phyloP scores from a whole-genome alignment of 2,329 filamentous ascomycete genomes.

The Fusarium sp. region DNA sequence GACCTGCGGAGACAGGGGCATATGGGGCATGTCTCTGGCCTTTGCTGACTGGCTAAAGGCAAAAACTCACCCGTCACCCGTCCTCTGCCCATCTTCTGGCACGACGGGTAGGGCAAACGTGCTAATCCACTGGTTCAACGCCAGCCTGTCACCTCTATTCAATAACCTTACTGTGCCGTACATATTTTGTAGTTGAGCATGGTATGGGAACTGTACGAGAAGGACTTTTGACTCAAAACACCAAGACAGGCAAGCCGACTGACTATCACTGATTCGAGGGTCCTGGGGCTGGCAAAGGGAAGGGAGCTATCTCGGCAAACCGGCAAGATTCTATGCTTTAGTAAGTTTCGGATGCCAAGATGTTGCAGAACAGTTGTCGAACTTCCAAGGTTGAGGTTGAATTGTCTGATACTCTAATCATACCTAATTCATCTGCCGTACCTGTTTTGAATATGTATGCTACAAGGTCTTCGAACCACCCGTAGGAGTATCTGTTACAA shows the following conservation, averaged over 20 bases:
- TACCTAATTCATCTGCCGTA: background rate
- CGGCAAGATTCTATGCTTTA: slow-evolving; percentile 16
- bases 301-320: slow-evolving; percentile 8
- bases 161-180: background rate
- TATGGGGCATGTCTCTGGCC: slow-evolving; percentile 21
- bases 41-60: slow-evolving; percentile 15
- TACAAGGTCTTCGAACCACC: background rate
- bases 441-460: background rate
- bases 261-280: slow-evolving; percentile 14
- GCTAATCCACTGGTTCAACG: slow-evolving; percentile 8
- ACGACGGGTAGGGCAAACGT: slow-evolving; percentile 20
- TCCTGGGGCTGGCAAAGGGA: background rate
- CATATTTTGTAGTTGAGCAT: background rate
- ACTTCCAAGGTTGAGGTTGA: background rate
- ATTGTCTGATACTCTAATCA: background rate
- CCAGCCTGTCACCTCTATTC: background rate
- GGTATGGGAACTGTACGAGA: background rate
- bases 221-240: background rate
- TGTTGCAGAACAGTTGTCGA: background rate
- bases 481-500: background rate
- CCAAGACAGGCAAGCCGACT: slow-evolving; percentile 13
- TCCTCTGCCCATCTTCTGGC: slow-evolving; percentile 9
- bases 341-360: background rate
- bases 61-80: slow-evolving; percentile 16
- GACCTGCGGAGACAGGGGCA: slow-evolving; percentile 2